A percentile compares a stretch with the other conserved stretches of the same genome.
Evolutionary conservation across 768 basidiomycete genomes (phyloP).

Genomic region (Pluteus cervinus): DNA sequence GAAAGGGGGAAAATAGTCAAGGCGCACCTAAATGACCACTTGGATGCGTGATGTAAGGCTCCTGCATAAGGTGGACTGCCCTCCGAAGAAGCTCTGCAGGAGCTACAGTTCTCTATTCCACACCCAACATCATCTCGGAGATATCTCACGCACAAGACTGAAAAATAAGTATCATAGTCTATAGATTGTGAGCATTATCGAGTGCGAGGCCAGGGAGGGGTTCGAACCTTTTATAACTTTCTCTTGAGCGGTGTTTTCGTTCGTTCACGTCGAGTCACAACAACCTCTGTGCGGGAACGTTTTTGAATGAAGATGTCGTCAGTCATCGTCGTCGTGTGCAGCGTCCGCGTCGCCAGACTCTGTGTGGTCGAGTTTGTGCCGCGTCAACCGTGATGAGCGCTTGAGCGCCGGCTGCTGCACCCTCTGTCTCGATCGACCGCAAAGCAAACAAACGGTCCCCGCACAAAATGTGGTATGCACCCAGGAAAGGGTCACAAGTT

Average conservation of each 20-base stretch:
- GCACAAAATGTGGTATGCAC: no score
- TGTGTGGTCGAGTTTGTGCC: no score
- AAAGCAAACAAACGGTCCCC: no score
- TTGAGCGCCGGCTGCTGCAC: no score
- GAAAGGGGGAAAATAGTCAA: slow-evolving; percentile 1
- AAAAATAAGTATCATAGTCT: not conserved
- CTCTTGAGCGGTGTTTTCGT: slow-evolving; percentile 90
- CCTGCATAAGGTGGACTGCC: slow-evolving; percentile 61
- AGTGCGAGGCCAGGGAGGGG: no score
- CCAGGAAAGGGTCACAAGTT: no score
- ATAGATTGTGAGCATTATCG: not conserved
- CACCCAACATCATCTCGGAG: slow-evolving; percentile 89
- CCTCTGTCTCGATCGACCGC: no score
- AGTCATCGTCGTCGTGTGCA: no score
- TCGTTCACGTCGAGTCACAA: slow-evolving; percentile 78
- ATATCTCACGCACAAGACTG: slow-evolving; percentile 91
- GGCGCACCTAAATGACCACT: slow-evolving; percentile 57
- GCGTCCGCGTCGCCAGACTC: no score
- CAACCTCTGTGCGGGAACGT: slow-evolving; percentile 63
- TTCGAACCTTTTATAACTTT: slow-evolving; percentile 97
- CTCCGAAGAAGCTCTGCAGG: no score
- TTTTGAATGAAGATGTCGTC: slow-evolving; percentile 74
- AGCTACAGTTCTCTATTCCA: slow-evolving; percentile 65
- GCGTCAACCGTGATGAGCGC: no score
- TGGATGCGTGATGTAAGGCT: slow-evolving; percentile 45